Base-by-base conservation (phyloP, 1,139 yeast species). In the Suhomyces atakaporum region DNA sequence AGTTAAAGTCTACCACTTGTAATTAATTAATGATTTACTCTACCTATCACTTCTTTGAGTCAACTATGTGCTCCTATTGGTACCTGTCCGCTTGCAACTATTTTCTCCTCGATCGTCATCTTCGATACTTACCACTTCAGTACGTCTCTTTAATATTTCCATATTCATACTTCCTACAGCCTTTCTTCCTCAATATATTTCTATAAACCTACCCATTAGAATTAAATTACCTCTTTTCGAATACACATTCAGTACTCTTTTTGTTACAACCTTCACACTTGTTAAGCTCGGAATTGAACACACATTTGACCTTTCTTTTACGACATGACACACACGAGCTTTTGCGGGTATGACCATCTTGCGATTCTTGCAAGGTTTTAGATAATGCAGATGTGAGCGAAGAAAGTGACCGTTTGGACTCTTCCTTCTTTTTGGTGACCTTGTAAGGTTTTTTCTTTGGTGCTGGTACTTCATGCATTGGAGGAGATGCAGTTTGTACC, bases 241-340 rank as follows among this genome's bases (percentile, higher is more conserved):
- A 64, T 31, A 48, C 53, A 54, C 73, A 66, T 29, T 51, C 62
- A 42, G 55, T 56, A 38, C 56, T 62, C 52, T 64, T 64, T 44
- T 62, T 66, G 32, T 47, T 49, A 45, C 73, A 66, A 15, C 66
- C 67, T 44, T 63, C 70, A 50, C 73, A 66, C 45, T 54, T 60
- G 35, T 52, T 53, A 34, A 56, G 45, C 33, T 46, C 52, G 32
- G 51, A 47, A 33, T 60, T 62, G 40, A 45, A 58, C 33, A 63
- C 62, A 48, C 73, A 66, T 47, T 62, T 64, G 10, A 66, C 68
- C 45, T 66, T 66, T 44, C 70, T 53, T 46, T 61, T 63, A 38
- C 73, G 55, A 46, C 73, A 66, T 29, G 58, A 58, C 26, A 49
- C 54, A 45, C 73, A 66, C 32, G 68, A 62, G 12, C 62, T 56